These are phyloP conservation scores for Zygotorulaspora danielsina DNA, from an alignment of 805 yeast species.

Conservation along the genomic window DNA sequence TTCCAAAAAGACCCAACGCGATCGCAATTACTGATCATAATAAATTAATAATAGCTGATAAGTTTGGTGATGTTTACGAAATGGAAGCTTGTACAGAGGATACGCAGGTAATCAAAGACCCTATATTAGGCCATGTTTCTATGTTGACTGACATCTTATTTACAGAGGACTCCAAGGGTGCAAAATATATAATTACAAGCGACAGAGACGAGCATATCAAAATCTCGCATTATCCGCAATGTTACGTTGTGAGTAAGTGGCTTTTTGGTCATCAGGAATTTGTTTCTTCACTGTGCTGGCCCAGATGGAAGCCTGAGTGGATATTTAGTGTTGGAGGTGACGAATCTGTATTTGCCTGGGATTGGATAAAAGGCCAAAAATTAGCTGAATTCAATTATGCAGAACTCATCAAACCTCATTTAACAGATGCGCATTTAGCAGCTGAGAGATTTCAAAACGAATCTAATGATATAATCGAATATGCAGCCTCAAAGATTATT, in stretches of 20 bases:
- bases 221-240: constrained; percentile 71
- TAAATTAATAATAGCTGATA: constrained; percentile 73
- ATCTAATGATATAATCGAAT: constrained; percentile 44
- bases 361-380: constrained; percentile 58
- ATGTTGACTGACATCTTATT: constrained; percentile 77
- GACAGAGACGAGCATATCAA: constrained; percentile 97
- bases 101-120: constrained; percentile 44
- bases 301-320: constrained; percentile 44
- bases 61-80: constrained; percentile 90
- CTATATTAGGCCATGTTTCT: constrained; percentile 92
- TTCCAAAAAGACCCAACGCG: constrained; percentile 92
- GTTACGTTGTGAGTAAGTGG: constrained; percentile 75
- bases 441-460: constrained; percentile 63
- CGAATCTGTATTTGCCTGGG: constrained; percentile 66
- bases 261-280: constrained; percentile 85
- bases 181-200: constrained; percentile 59
- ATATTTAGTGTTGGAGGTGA: constrained; percentile 93
- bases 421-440: constrained; percentile 56
- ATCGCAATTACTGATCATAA: constrained; percentile 54
- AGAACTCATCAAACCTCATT: constrained; percentile 39
- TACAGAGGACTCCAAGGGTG: constrained; percentile 31
- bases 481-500: constrained; percentile 45
- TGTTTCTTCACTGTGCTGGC: constrained; percentile 60
- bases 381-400: constrained; percentile 49
- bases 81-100: constrained; percentile 43